phyloP scores from a whole-genome alignment of 768 basidiomycete species.

The Boletus speciosus region DNA sequence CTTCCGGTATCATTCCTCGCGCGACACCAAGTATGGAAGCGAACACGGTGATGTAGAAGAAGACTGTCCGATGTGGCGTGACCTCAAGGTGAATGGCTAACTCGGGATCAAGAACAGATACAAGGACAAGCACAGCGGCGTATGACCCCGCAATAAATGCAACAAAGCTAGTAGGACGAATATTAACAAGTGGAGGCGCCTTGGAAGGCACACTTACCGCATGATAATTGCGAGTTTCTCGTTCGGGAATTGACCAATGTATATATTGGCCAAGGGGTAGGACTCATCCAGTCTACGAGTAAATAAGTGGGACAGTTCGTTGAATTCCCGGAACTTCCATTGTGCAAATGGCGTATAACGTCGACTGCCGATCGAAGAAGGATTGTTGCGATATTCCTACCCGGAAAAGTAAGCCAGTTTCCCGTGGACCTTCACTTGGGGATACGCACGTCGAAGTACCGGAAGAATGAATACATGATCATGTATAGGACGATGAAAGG shows the following conservation, averaged over 20 bases:
- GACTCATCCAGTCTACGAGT: slow-evolving; percentile 81
- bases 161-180: slow-evolving; percentile 63
- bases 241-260: slow-evolving; percentile 97
- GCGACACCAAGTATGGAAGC: slow-evolving; percentile 86
- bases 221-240: slow-evolving; percentile 86
- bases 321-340: slow-evolving; percentile 99
- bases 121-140: slow-evolving; percentile 89
- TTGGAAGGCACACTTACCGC: slow-evolving; percentile 53
- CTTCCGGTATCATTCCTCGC: slow-evolving; percentile 93
- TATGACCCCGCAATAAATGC: slow-evolving; percentile 97
- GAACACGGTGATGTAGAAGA: slow-evolving; percentile 91
- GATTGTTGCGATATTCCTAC: slow-evolving; percentile 98
- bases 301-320: slow-evolving; percentile 94
- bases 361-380: slow-evolving; percentile 88
- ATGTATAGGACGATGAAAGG: slow-evolving; percentile 97
- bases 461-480: slow-evolving; percentile 98
- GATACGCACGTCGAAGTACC: slow-evolving; percentile 88
- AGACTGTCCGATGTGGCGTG: slow-evolving; percentile 84
- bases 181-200: neutral
- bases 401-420: neutral
- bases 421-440: neutral
- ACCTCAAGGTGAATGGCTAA: slow-evolving; percentile 93
- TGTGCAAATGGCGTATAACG: slow-evolving; percentile 92
- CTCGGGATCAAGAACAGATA: slow-evolving; percentile 91
- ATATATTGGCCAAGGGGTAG: slow-evolving; percentile 87